Percentiles rank a stretch among this genome's conserved stretches.
phyloP scores from a whole-genome alignment of 2,329 filamentous ascomycete species.

The Monascus ruber region DNA sequence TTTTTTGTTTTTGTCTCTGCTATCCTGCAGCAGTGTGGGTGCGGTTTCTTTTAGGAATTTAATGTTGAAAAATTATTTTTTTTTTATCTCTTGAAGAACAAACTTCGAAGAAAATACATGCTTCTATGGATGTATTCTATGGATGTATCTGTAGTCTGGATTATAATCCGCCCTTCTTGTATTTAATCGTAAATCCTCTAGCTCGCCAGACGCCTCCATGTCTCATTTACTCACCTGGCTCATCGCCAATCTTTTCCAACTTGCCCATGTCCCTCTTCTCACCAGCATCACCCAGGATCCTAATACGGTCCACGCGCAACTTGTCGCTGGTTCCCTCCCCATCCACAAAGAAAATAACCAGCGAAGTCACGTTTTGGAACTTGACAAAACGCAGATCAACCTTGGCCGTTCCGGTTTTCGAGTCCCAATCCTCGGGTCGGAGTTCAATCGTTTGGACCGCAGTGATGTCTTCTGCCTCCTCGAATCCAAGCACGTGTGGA shows the following conservation, averaged over 20 bases:
- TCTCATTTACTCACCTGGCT: constrained; percentile 45
- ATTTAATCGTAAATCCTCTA: too few relatives aligned
- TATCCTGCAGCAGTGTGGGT: too few relatives aligned
- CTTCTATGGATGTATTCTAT: too few relatives aligned
- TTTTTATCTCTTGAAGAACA: too few relatives aligned
- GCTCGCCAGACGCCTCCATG: too few relatives aligned
- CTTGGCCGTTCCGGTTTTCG: constrained; percentile 57
- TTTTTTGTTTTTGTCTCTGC: too few relatives aligned
- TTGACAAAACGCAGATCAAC: constrained; percentile 80
- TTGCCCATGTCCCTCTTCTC: constrained; percentile 90
- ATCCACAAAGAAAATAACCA: constrained; percentile 81
- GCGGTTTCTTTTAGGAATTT: too few relatives aligned
- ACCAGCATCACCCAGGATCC: constrained; percentile 74
- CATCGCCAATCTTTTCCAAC: constrained; percentile 85
- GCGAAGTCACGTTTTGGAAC: constrained; percentile 82
- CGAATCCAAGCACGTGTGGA: constrained; percentile 83
- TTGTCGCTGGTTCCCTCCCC: constrained; percentile 75
- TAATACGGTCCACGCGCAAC: constrained; percentile 54
- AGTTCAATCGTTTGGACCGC: constrained; percentile 72
- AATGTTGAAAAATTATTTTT: too few relatives aligned
- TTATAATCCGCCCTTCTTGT: too few relatives aligned
- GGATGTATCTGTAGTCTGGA: too few relatives aligned
- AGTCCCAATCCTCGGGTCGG: constrained; percentile 66
- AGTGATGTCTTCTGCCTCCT: constrained; percentile 79
- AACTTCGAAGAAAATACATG: too few relatives aligned